A percentile compares a stretch with the other conserved stretches of the same genome.
phyloP scores from a whole-genome alignment of 2,329 filamentous ascomycete genomes.

The Sporothrix globosa region DNA sequence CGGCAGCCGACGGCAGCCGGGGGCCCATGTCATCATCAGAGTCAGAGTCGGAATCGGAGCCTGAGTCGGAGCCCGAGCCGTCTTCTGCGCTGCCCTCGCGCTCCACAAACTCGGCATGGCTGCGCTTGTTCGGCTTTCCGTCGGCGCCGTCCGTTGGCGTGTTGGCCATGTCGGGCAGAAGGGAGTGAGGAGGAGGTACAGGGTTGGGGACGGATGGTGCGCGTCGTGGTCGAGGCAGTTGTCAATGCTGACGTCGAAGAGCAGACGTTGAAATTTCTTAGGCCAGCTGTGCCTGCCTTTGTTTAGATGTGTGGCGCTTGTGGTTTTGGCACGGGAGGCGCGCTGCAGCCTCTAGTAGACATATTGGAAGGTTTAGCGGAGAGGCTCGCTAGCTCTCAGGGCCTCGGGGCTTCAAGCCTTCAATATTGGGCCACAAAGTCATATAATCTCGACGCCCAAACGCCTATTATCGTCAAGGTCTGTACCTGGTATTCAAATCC shows the following conservation, averaged over 20 bases:
- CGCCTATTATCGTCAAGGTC: neutral
- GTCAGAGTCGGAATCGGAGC: conserved; percentile 29
- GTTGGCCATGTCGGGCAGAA: conserved; percentile 31
- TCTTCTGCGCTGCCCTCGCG: conserved; percentile 44
- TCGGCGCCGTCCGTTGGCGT: conserved; percentile 42
- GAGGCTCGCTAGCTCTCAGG: conserved; percentile 6
- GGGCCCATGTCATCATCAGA: conserved; percentile 94
- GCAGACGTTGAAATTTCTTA: conserved; percentile 17
- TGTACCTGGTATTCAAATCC: no score
- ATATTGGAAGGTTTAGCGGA: conserved; percentile 4
- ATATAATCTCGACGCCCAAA: neutral
- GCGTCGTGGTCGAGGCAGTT: neutral
- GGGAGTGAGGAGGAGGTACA: neutral
- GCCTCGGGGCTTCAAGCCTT: neutral
- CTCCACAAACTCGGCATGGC: conserved; percentile 58
- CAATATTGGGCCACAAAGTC: neutral
- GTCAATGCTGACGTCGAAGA: conserved; percentile 14
- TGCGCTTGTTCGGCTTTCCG: conserved; percentile 55
- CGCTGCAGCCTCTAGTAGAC: neutral
- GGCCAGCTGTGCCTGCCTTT: neutral
- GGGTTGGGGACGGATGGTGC: neutral
- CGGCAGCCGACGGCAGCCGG: conserved; percentile 76
- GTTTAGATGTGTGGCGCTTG: conserved; percentile 9
- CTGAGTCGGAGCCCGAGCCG: conserved; percentile 22
- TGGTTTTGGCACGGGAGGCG: neutral